Conservation (phyloP, 2,329 filamentous ascomycete genomes). For the Westerdykella sp. region DNA sequence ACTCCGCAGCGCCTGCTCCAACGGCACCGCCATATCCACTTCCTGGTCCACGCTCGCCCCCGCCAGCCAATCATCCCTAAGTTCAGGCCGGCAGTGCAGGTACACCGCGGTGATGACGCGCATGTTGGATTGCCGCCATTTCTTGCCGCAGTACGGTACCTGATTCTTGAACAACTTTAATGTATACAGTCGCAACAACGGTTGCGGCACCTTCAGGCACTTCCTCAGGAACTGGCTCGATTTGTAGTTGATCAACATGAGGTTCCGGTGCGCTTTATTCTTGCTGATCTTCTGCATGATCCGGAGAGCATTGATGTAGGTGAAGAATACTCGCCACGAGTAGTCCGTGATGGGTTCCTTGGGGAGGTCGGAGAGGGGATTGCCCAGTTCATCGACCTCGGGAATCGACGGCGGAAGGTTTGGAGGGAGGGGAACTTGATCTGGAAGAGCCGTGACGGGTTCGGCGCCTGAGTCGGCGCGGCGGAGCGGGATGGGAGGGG, state of each 20-base stretch:
- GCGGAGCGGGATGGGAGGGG: slow-evolving; percentile 68
- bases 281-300: slow-evolving; percentile 98
- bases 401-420: slow-evolving; percentile 33
- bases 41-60: slow-evolving; percentile 89
- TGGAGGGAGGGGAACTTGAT: slow-evolving; percentile 33
- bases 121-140: slow-evolving; percentile 98
- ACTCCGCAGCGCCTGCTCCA: slow-evolving; percentile 84
- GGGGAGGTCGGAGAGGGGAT: slow-evolving; percentile 65
- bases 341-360: slow-evolving; percentile 77
- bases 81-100: slow-evolving; percentile 82
- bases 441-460: slow-evolving; percentile 16
- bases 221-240: slow-evolving; percentile 88
- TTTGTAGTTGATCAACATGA: slow-evolving; percentile 93
- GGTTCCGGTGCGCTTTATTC: slow-evolving; percentile 86
- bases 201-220: slow-evolving; percentile 83
- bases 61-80: slow-evolving; percentile 90
- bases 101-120: slow-evolving; percentile 97
- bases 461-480: slow-evolving; percentile 25
- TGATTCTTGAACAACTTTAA: slow-evolving; percentile 98
- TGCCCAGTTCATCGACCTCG: slow-evolving; percentile 80
- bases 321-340: slow-evolving; percentile 92
- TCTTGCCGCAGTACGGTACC: slow-evolving; percentile 94
- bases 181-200: slow-evolving; percentile 81
- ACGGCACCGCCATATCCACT: slow-evolving; percentile 83
- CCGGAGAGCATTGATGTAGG: slow-evolving; percentile 88